Conservation (phyloP, 2,329 filamentous ascomycete genomes). For the Colletotrichum higginsianum region DNA sequence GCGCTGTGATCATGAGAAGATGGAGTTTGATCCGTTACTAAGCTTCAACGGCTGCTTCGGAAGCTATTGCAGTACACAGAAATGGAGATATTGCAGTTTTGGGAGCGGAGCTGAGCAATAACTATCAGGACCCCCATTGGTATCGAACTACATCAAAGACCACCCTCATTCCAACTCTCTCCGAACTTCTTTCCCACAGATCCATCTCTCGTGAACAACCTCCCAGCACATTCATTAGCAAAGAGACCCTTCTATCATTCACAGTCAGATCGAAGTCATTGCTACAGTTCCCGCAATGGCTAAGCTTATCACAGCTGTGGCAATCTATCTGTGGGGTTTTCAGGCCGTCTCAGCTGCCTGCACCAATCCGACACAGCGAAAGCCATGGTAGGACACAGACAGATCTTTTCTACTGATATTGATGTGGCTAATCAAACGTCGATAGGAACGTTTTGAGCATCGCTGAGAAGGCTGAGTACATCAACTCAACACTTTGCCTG, state of each 20-base stretch:
- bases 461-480: slow-evolving; percentile 31
- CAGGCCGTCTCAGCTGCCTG: slow-evolving; percentile 16
- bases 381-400: background rate
- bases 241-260: background rate
- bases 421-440: background rate
- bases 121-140: too few species aligned
- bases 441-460: slow-evolving; percentile 23
- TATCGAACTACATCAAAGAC: too few species aligned
- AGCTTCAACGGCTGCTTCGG: too few species aligned
- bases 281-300: background rate
- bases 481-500: slow-evolving; percentile 27
- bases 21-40: too few species aligned
- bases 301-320: background rate
- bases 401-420: background rate
- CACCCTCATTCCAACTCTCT: too few species aligned
- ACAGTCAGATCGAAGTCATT: background rate
- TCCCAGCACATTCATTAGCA: background rate
- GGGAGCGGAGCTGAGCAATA: too few species aligned
- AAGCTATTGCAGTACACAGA: too few species aligned
- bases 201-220: too few species aligned
- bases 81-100: too few species aligned
- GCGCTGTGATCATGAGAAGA: too few species aligned
- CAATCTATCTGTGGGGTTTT: background rate
- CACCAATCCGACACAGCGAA: slow-evolving; percentile 17
- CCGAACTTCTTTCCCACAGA: too few species aligned